A percentile compares a stretch with the other conserved stretches of the same genome.
phyloP scores from a whole-genome alignment of 2,329 filamentous ascomycete species.

The Capronia americana region DNA sequence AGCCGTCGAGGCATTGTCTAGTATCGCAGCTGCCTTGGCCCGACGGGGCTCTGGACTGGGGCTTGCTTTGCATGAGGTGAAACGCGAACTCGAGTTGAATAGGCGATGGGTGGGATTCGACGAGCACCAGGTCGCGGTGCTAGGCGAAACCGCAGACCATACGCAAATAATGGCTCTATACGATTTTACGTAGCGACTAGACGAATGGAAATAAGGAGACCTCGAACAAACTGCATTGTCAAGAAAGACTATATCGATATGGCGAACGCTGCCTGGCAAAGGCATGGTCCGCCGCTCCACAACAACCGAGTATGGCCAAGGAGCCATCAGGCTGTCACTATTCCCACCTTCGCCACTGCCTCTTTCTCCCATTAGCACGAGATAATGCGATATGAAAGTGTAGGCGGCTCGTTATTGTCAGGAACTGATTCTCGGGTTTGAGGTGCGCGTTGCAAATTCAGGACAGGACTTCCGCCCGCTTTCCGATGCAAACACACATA shows the following conservation, averaged over 20 bases:
- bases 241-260: neutral
- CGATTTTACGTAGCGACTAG: conserved; percentile 71
- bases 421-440: neutral
- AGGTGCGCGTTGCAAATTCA: neutral
- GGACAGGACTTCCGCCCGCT: too few species aligned
- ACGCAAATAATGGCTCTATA: conserved; percentile 80
- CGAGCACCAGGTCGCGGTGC: conserved; percentile 86
- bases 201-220: neutral
- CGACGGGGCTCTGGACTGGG: conserved; percentile 42
- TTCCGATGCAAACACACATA: too few species aligned
- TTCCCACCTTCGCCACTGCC: neutral
- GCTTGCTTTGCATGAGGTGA: conserved; percentile 46
- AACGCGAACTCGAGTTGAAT: conserved; percentile 52
- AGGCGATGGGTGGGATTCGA: conserved; percentile 82
- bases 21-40: conserved; percentile 34
- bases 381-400: neutral
- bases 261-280: neutral
- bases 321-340: neutral
- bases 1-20: conserved; percentile 41
- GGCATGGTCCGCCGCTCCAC: neutral
- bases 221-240: neutral
- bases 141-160: conserved; percentile 70
- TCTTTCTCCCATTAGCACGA: neutral
- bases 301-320: neutral
- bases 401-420: neutral